phyloP scores from a whole-genome alignment of 768 basidiomycete species.

The Suillus luteus region DNA sequence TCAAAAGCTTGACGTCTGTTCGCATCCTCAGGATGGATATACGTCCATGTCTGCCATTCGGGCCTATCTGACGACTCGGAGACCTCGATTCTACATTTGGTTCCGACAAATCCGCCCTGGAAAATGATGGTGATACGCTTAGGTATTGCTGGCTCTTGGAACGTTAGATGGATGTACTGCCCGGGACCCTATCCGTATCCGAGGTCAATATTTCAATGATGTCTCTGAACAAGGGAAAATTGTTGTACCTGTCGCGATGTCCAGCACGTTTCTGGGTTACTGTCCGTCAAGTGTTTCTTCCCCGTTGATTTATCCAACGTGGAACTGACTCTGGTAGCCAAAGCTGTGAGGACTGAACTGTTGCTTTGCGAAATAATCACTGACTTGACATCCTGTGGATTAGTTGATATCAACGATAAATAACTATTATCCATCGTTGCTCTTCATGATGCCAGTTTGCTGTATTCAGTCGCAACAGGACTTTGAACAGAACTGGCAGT shows the following conservation, averaged over 20 bases:
- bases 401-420: conserved; percentile 22
- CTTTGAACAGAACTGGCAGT: neutral
- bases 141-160: conserved; percentile 54
- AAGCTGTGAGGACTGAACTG: conserved; percentile 10
- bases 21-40: conserved; percentile 78
- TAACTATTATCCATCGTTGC: conserved; percentile 26
- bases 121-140: conserved; percentile 64
- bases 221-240: conserved; percentile 6
- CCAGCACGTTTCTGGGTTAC: conserved; percentile 81
- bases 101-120: conserved; percentile 86
- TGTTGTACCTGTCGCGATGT: conserved; percentile 69
- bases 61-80: conserved; percentile 33
- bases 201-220: conserved; percentile 9
- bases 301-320: conserved; percentile 72
- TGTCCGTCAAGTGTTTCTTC: conserved; percentile 71
- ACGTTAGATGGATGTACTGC: conserved; percentile 71
- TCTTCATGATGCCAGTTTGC: conserved; percentile 1
- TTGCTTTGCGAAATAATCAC: conserved; percentile 45
- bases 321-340: conserved; percentile 67
- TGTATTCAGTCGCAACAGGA: neutral
- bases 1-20: conserved; percentile 74
- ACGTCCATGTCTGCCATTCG: conserved; percentile 52
- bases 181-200: conserved; percentile 59
- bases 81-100: conserved; percentile 54
- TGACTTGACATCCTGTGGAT: conserved; percentile 28